These are phyloP conservation scores for Volutella citrinella DNA, from an alignment of 2,329 filamentous ascomycete species.

Conservation along the genomic window DNA sequence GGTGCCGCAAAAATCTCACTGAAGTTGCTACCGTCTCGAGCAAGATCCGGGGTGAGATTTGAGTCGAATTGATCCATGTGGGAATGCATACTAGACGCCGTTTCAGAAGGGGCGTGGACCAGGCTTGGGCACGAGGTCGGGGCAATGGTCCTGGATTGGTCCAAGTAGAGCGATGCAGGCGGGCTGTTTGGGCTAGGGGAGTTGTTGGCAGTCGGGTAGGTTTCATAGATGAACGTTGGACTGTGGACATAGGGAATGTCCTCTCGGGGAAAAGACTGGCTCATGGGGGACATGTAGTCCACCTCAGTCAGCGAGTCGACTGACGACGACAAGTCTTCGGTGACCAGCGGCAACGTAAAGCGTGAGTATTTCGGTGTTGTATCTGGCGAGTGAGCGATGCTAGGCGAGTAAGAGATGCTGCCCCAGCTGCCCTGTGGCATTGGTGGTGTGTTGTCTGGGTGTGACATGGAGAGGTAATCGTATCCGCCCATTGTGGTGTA, in stretches of 20 bases:
- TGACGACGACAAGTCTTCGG: constrained; percentile 51
- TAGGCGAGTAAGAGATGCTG: constrained; percentile 45
- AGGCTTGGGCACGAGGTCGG: constrained; percentile 61
- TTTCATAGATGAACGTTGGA: constrained; percentile 56
- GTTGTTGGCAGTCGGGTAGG: constrained; percentile 46
- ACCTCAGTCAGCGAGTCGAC: constrained; percentile 60
- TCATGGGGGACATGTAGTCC: constrained; percentile 61
- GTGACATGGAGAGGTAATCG: constrained; percentile 52
- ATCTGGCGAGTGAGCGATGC: constrained; percentile 32
- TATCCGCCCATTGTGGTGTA: constrained; percentile 33
- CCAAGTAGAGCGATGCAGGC: constrained; percentile 52
- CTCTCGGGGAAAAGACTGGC: constrained; percentile 55
- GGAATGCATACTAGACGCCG: constrained; percentile 57
- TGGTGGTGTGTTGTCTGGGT: constrained; percentile 40
- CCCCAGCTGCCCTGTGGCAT: constrained; percentile 44
- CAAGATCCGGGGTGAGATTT: constrained; percentile 50
- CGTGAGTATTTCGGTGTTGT: constrained; percentile 41
- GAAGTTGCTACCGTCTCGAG: constrained; percentile 54
- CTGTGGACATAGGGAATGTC: constrained; percentile 56
- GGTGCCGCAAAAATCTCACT: constrained; percentile 43
- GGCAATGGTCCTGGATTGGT: constrained; percentile 44
- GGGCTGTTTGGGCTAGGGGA: constrained; percentile 57
- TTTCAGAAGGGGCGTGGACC: constrained; percentile 59
- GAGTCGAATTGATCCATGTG: constrained; percentile 58
- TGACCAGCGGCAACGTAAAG: constrained; percentile 44